Conservation (phyloP, 805 yeast genomes). For the Candida sithepensis region DNA sequence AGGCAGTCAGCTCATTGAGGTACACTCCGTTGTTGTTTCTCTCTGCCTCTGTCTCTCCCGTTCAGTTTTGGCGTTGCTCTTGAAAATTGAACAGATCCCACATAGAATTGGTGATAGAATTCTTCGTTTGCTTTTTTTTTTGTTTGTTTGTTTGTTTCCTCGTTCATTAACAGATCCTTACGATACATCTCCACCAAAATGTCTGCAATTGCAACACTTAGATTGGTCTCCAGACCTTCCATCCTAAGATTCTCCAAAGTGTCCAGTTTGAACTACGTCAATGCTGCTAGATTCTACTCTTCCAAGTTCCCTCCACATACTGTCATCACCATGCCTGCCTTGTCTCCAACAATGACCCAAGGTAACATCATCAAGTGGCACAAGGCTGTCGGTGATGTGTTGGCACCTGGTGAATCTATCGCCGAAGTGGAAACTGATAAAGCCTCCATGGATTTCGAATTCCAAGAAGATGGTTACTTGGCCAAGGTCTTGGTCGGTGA, state of each 20-base stretch:
- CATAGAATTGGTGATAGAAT: too few relatives aligned
- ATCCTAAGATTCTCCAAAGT: constrained; percentile 15
- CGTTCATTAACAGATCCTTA: too few relatives aligned
- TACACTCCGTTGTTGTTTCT: too few relatives aligned
- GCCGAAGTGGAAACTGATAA: constrained; percentile 98
- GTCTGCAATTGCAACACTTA: constrained; percentile 33
- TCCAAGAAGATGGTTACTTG: constrained; percentile 92
- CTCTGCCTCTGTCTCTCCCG: too few relatives aligned
- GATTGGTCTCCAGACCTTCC: constrained; percentile 28
- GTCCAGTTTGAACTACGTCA: constrained; percentile 10
- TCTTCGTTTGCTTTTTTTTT: too few relatives aligned
- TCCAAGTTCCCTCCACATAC: constrained; percentile 52
- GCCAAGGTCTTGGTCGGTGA: constrained; percentile 82
- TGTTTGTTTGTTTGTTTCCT: too few relatives aligned
- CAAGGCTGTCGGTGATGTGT: constrained; percentile 83
- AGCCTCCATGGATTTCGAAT: constrained; percentile 97
- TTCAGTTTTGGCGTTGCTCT: too few relatives aligned
- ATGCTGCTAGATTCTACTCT: constrained; percentile 21
- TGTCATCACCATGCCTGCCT: constrained; percentile 95
- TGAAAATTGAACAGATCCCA: too few relatives aligned
- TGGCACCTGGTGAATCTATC: constrained; percentile 87
- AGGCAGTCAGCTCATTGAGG: too few relatives aligned
- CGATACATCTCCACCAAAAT: too few relatives aligned
- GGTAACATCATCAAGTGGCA: constrained; percentile 91
- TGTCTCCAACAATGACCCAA: constrained; percentile 99